These are phyloP conservation scores for Rhododendron williamsianum DNA, from an alignment of 148 eudicot genomes.

Conservation along the genomic window DNA sequence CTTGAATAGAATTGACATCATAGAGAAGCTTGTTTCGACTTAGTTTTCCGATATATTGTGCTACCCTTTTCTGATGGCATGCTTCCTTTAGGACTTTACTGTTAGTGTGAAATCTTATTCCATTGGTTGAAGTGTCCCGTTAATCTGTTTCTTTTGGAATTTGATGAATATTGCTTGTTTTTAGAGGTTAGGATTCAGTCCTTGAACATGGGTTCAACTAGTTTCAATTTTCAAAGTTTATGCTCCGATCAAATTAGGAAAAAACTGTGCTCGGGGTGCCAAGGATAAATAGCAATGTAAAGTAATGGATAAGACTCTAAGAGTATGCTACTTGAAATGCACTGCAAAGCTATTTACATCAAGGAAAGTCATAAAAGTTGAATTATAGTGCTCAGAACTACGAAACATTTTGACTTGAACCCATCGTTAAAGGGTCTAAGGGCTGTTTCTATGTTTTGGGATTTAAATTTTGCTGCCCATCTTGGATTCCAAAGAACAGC, in stretches of 20 bases:
- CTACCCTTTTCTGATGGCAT: background rate
- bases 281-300: background rate
- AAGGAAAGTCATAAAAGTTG: background rate
- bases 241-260: background rate
- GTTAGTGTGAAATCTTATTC: background rate
- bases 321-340: background rate
- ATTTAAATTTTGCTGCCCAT: background rate
- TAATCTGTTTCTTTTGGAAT: background rate
- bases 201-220: background rate
- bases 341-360: background rate
- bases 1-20: background rate
- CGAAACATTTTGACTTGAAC: background rate
- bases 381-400: background rate
- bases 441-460: background rate
- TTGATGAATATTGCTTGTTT: background rate
- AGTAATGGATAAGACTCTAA: background rate
- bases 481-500: background rate
- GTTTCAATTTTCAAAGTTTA: background rate
- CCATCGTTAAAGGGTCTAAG: background rate
- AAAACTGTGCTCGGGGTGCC: background rate
- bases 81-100: background rate
- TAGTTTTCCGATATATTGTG: background rate
- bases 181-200: background rate
- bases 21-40: background rate
- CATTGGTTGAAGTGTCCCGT: background rate